A percentile compares a stretch with the other conserved stretches of the same genome.
Evolutionary conservation across 1,284 basidiomycete species (phyloP).

Genomic region (Trametes versicolor): DNA sequence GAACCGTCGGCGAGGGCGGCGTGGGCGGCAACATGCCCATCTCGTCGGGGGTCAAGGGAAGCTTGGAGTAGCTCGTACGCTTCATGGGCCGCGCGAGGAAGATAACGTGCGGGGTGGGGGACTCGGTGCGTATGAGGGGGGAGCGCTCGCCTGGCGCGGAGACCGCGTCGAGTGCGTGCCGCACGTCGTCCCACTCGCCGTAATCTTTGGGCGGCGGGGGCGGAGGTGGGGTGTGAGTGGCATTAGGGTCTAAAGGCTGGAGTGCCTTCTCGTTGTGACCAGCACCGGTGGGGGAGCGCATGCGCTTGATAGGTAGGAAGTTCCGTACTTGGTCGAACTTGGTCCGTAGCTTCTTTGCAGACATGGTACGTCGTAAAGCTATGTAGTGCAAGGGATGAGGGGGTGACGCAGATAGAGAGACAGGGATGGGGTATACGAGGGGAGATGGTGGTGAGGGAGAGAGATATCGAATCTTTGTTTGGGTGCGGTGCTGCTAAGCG

Average conservation of each 20-base stretch:
- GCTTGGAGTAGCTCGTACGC: slow-evolving; percentile 25
- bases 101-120: slow-evolving; percentile 19
- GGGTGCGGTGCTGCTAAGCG: slow-evolving; percentile 12
- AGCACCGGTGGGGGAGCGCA: slow-evolving; percentile 21
- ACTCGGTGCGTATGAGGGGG: slow-evolving; percentile 12
- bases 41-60: slow-evolving; percentile 26
- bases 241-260: slow-evolving; percentile 15
- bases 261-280: slow-evolving; percentile 33
- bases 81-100: slow-evolving; percentile 32
- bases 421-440: slow-evolving; percentile 1
- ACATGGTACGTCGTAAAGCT: slow-evolving; percentile 24
- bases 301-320: slow-evolving; percentile 28
- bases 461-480: slow-evolving; percentile 21
- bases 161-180: slow-evolving; percentile 32
- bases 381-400: too few relatives aligned
- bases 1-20: slow-evolving; percentile 24
- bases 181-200: slow-evolving; percentile 34
- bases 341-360: slow-evolving; percentile 36
- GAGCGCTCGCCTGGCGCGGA: slow-evolving; percentile 18
- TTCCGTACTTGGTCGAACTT: slow-evolving; percentile 36
- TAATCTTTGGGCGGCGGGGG: slow-evolving; percentile 38
- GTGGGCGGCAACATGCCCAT: slow-evolving; percentile 14
- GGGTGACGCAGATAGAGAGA: slow-evolving; percentile 14
- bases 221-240: slow-evolving; percentile 22
- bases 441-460: slow-evolving; percentile 16